Percentiles rank a stretch among this genome's conserved stretches.
These are phyloP conservation scores for Leccinum truebloodii DNA, from an alignment of 768 basidiomycete genomes.

Conservation along the genomic window DNA sequence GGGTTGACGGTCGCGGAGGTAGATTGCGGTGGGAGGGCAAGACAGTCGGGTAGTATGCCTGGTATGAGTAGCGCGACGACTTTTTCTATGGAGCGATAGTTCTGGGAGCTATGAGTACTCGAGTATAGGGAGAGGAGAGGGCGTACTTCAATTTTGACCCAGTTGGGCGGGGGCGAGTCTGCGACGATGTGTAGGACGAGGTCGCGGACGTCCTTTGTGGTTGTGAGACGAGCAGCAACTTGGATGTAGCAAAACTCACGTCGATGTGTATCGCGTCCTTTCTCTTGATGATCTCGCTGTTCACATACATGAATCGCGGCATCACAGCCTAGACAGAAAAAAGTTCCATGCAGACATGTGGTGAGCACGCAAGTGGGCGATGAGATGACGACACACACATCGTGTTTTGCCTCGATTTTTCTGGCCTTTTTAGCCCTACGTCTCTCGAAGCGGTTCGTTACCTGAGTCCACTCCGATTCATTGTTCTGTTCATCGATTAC, in stretches of 20 bases:
- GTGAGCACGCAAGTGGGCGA: neutral
- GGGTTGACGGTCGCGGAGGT: slow-evolving; percentile 64
- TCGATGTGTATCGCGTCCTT: slow-evolving; percentile 78
- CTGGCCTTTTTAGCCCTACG: slow-evolving; percentile 69
- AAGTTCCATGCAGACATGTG: neutral
- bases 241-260: slow-evolving; percentile 44
- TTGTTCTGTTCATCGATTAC: slow-evolving; percentile 13
- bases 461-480: slow-evolving; percentile 55
- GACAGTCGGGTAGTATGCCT: slow-evolving; percentile 76
- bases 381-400: slow-evolving; percentile 48
- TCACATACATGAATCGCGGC: slow-evolving; percentile 82
- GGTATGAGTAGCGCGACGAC: slow-evolving; percentile 82
- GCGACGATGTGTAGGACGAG: slow-evolving; percentile 79
- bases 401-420: slow-evolving; percentile 55
- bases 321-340: slow-evolving; percentile 21
- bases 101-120: slow-evolving; percentile 43
- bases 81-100: slow-evolving; percentile 70
- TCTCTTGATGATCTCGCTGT: slow-evolving; percentile 70
- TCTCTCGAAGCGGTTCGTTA: slow-evolving; percentile 54
- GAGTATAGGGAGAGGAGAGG: neutral
- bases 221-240: neutral
- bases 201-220: slow-evolving; percentile 79
- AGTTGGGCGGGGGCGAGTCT: slow-evolving; percentile 81
- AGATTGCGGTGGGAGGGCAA: slow-evolving; percentile 70
- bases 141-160: slow-evolving; percentile 82